phyloP scores from a whole-genome alignment of 306 rosid species.

The Dryas alaskensis region DNA sequence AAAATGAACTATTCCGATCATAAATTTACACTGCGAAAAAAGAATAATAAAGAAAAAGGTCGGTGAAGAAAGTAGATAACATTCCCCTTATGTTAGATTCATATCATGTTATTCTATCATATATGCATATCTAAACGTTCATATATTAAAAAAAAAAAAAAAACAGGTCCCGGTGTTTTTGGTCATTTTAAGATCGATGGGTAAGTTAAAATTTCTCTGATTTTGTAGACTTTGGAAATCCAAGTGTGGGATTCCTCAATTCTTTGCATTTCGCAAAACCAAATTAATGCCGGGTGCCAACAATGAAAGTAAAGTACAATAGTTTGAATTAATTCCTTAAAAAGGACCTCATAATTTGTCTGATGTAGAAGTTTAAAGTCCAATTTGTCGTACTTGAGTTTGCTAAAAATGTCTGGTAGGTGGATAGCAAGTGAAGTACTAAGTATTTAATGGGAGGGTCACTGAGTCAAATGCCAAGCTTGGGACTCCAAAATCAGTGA shows the following conservation, averaged over 20 bases:
- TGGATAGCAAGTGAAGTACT: conserved; percentile 42
- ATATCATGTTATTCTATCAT: too few relatives aligned
- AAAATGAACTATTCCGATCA: too few relatives aligned
- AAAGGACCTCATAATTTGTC: background rate
- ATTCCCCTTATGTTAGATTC: too few relatives aligned
- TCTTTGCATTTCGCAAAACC: conserved; percentile 45
- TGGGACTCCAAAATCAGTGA: conserved; percentile 73
- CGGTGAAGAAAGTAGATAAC: too few relatives aligned
- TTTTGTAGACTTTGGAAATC: conserved; percentile 46
- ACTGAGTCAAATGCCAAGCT: conserved; percentile 57
- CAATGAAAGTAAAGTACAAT: conserved; percentile 21
- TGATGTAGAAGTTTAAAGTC: conserved; percentile 14
- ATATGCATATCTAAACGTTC: too few relatives aligned
- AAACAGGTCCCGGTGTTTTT: background rate
- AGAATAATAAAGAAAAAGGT: too few relatives aligned
- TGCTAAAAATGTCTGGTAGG: conserved; percentile 38
- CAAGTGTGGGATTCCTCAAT: conserved; percentile 47
- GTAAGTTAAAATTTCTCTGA: conserved; percentile 40
- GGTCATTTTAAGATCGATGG: background rate
- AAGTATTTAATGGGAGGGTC: conserved; percentile 37
- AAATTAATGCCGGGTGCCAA: conserved; percentile 24
- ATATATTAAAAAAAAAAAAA: too few relatives aligned
- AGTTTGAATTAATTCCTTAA: conserved; percentile 14
- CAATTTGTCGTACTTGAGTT: conserved; percentile 25
- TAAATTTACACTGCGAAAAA: too few relatives aligned